These are phyloP conservation scores for Epipyxis sp. DNA, from an alignment of 108 stramenopile genomes.

Conservation along the genomic window DNA sequence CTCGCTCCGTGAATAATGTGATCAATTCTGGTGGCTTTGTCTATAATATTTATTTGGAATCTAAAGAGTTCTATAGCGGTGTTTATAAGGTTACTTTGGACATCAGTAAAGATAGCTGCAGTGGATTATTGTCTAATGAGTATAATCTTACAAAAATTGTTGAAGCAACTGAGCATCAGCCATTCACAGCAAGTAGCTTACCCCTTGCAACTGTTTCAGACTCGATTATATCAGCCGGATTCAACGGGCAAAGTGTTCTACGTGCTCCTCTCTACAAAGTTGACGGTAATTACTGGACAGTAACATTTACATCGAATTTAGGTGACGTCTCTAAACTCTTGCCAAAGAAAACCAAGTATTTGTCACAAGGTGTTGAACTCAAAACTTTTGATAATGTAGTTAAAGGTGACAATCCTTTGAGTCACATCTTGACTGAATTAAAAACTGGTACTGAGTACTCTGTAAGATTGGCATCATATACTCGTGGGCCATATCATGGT, in stretches of 20 bases:
- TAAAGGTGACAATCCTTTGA: slow-evolving; percentile 37
- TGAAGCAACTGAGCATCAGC: background rate
- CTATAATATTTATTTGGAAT: slow-evolving; percentile 12
- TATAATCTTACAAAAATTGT: background rate
- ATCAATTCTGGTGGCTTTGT: slow-evolving; percentile 10
- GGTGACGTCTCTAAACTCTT: slow-evolving; percentile 48
- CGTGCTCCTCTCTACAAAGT: slow-evolving; percentile 53
- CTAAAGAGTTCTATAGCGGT: background rate
- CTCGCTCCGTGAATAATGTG: background rate
- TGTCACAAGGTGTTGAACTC: slow-evolving; percentile 31
- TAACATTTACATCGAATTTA: slow-evolving; percentile 57
- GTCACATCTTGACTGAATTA: slow-evolving; percentile 44
- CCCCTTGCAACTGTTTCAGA: background rate
- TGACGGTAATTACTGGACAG: slow-evolving; percentile 57
- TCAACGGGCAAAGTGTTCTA: background rate
- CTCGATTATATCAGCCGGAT: background rate
- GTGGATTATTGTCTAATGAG: background rate
- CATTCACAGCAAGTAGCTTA: background rate
- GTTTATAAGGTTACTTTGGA: background rate
- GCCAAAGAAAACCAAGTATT: slow-evolving; percentile 23
- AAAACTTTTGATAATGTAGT: slow-evolving; percentile 50
- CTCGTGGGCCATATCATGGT: slow-evolving; percentile 45
- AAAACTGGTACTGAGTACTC: slow-evolving; percentile 61
- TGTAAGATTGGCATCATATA: slow-evolving; percentile 50
- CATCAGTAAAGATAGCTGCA: background rate